Conservation (phyloP, 305 asterid species). For the Fraxinus greggii region DNA sequence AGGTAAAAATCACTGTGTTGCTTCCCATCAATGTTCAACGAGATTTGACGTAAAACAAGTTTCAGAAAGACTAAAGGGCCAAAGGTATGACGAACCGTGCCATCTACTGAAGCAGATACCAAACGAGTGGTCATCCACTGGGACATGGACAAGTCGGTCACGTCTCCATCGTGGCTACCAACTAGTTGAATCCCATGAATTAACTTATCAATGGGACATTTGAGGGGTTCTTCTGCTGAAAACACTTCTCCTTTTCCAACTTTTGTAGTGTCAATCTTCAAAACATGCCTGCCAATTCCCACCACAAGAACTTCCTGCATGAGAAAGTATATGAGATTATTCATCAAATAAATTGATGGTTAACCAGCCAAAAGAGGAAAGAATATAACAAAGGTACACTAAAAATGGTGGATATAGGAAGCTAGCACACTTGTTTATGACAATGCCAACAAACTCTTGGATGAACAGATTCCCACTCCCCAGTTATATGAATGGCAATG, state of each 20-base stretch:
- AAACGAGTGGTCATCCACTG: slow-evolving; percentile 97
- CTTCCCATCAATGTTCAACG: background rate
- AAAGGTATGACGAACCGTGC: slow-evolving; percentile 64
- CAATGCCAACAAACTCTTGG: slow-evolving; percentile 98
- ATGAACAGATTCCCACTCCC: slow-evolving; percentile 79
- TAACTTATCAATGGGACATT: slow-evolving; percentile 70
- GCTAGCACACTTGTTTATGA: slow-evolving; percentile 70
- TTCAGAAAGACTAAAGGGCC: background rate
- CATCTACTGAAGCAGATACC: slow-evolving; percentile 91
- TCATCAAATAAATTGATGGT: slow-evolving; percentile 19
- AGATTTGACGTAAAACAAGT: background rate
- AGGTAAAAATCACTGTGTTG: background rate
- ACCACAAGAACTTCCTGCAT: slow-evolving; percentile 87
- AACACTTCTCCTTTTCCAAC: slow-evolving; percentile 70
- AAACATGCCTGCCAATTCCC: slow-evolving; percentile 67
- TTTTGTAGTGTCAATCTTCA: slow-evolving; percentile 84
- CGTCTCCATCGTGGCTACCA: slow-evolving; percentile 91
- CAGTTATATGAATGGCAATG: slow-evolving; percentile 70
- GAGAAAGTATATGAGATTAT: slow-evolving; percentile 31
- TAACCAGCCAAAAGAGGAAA: slow-evolving; percentile 45
- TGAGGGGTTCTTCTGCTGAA: slow-evolving; percentile 85
- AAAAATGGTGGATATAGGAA: slow-evolving; percentile 4
- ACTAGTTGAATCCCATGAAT: slow-evolving; percentile 81
- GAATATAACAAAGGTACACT: slow-evolving; percentile 21
- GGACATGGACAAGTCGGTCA: slow-evolving; percentile 93